Percentiles rank a stretch among this genome's conserved stretches.
Conservation (phyloP, 2,329 filamentous ascomycete species). For the Stemphylium vesicarium region DNA sequence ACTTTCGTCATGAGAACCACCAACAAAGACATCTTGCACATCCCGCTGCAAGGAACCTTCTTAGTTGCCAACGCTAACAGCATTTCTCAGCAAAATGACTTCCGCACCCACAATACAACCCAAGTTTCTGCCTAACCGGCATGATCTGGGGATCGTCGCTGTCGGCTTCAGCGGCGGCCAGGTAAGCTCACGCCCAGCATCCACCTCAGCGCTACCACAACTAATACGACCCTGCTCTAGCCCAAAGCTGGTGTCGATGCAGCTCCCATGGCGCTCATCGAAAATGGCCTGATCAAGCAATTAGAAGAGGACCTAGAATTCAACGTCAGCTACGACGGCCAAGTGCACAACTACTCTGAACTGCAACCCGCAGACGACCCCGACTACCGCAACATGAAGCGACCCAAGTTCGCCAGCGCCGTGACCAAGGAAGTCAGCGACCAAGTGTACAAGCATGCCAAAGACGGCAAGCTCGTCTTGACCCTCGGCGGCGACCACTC, state of each 20-base stretch:
- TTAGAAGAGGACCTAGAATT: conserved; percentile 86
- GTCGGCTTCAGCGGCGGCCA: conserved; percentile 97
- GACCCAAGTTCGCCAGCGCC: conserved; percentile 81
- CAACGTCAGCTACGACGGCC: conserved; percentile 81
- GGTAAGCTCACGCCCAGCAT: conserved; percentile 59
- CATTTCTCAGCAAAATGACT: conserved; percentile 52
- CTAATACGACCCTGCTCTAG: conserved; percentile 53
- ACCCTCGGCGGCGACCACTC: conserved; percentile 96
- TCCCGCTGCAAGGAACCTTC: background rate
- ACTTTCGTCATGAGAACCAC: conserved; percentile 1
- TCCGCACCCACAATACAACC: conserved; percentile 64
- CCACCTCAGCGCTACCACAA: conserved; percentile 3
- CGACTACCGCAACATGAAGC: conserved; percentile 91
- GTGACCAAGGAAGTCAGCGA: conserved; percentile 80
- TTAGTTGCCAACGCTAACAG: conserved; percentile 1
- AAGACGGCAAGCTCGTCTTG: conserved; percentile 82
- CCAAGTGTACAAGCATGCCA: conserved; percentile 88
- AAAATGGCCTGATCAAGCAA: conserved; percentile 83
- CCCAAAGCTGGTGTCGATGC: conserved; percentile 91
- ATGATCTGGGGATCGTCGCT: conserved; percentile 88
- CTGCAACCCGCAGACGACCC: conserved; percentile 75
- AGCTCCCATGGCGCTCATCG: conserved; percentile 85
- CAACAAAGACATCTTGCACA: background rate
- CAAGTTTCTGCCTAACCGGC: conserved; percentile 79
- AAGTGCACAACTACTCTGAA: conserved; percentile 81